These are phyloP conservation scores for Fusarium setosum DNA, from an alignment of 2,329 filamentous ascomycete species.

Conservation along the genomic window DNA sequence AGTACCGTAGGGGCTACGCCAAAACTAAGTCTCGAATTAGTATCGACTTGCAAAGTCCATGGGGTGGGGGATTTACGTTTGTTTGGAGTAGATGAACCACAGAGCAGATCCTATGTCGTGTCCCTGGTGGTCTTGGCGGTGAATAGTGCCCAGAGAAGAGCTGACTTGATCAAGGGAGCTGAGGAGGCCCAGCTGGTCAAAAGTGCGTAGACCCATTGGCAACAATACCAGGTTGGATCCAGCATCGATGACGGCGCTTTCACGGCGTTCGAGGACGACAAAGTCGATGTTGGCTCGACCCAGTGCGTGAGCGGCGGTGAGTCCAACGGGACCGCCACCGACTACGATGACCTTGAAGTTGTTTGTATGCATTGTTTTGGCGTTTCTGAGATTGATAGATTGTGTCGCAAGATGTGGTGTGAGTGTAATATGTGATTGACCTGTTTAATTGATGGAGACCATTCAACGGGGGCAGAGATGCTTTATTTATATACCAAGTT, in stretches of 20 bases:
- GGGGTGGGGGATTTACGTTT: slow-evolving; percentile 32
- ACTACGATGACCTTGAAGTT: slow-evolving; percentile 40
- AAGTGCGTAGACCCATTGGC: slow-evolving; percentile 41
- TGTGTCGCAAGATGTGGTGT: not conserved
- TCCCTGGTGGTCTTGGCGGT: slow-evolving; percentile 42
- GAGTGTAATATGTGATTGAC: too few relatives aligned
- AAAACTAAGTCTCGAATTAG: slow-evolving; percentile 31
- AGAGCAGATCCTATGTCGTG: slow-evolving; percentile 37
- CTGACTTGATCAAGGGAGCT: slow-evolving; percentile 33
- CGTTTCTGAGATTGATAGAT: too few relatives aligned
- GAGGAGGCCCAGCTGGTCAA: slow-evolving; percentile 49
- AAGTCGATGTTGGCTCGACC: slow-evolving; percentile 49
- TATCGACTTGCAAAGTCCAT: fast-evolving
- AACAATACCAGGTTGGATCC: slow-evolving; percentile 48
- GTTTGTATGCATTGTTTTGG: not conserved
- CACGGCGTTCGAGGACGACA: slow-evolving; percentile 50
- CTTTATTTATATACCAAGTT: too few relatives aligned
- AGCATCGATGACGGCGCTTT: slow-evolving; percentile 42
- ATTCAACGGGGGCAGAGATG: too few relatives aligned
- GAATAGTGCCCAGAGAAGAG: slow-evolving; percentile 34
- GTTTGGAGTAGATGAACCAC: slow-evolving; percentile 36
- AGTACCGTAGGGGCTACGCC: slow-evolving; percentile 44
- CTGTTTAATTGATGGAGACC: not conserved
- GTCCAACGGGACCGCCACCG: slow-evolving; percentile 42
- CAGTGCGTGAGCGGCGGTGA: slow-evolving; percentile 42